A percentile compares a stretch with the other conserved stretches of the same genome.
These are phyloP conservation scores for Pythium sukuiense DNA, from an alignment of 352 stramenopile genomes.

Conservation along the genomic window DNA sequence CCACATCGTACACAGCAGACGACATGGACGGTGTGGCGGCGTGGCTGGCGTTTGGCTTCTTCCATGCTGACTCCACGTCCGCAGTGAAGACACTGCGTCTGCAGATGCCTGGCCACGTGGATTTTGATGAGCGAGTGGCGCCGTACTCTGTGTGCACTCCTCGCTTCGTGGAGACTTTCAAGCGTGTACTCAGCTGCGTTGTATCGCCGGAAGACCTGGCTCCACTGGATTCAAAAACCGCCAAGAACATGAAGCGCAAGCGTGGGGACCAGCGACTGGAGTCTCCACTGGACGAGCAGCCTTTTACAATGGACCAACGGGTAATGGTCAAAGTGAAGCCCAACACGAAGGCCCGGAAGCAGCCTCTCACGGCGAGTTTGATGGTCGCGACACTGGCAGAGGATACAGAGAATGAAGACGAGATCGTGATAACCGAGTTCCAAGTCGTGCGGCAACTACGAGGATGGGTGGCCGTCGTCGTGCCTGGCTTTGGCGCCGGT, in stretches of 20 bases:
- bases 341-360: slow-evolving; percentile 18
- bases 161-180: slow-evolving; percentile 17
- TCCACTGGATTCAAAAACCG: slow-evolving; percentile 13
- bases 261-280: neutral
- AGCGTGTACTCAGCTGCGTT: slow-evolving; percentile 11
- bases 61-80: slow-evolving; percentile 13
- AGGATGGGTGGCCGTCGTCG: slow-evolving; percentile 17
- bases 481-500: slow-evolving; percentile 16
- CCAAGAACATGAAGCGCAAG: slow-evolving; percentile 19
- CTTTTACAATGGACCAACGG: slow-evolving; percentile 1
- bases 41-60: slow-evolving; percentile 22
- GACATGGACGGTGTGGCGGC: slow-evolving; percentile 14
- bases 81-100: slow-evolving; percentile 6
- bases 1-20: neutral
- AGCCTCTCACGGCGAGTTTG: slow-evolving; percentile 7
- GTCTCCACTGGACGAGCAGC: slow-evolving; percentile 11
- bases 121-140: slow-evolving; percentile 2
- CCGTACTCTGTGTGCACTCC: slow-evolving; percentile 13
- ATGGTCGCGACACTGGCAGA: neutral
- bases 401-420: neutral
- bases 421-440: neutral
- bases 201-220: slow-evolving; percentile 20
- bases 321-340: slow-evolving; percentile 11
- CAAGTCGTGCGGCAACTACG: slow-evolving; percentile 21
- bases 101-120: slow-evolving; percentile 15